phyloP scores from a whole-genome alignment of 2,329 filamentous ascomycete species.

The Cordyceps cicadae region DNA sequence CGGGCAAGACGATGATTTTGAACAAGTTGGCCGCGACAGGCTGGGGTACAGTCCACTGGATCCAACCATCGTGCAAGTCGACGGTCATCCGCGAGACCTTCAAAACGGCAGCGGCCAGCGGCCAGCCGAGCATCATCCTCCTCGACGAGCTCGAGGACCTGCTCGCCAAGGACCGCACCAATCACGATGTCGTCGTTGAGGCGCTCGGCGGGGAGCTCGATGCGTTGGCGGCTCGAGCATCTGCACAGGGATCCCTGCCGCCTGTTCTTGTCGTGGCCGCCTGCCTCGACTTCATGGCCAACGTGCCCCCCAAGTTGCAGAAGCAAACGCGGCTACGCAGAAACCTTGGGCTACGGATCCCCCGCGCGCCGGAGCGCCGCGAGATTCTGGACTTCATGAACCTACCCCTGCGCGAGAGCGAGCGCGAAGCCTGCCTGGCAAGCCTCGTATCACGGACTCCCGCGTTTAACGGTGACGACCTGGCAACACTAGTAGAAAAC shows the following conservation, averaged over 20 bases:
- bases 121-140: conserved; percentile 68
- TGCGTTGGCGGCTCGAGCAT: conserved; percentile 35
- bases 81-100: conserved; percentile 59
- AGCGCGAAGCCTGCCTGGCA: conserved; percentile 44
- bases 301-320: conserved; percentile 63
- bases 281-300: conserved; percentile 59
- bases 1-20: conserved; percentile 73
- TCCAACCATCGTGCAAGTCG: conserved; percentile 49
- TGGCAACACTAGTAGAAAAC: conserved; percentile 51
- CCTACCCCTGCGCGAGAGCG: conserved; percentile 37
- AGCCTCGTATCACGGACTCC: conserved; percentile 68
- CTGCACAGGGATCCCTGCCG: conserved; percentile 31
- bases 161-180: conserved; percentile 50
- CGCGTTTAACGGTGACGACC: conserved; percentile 75
- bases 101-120: conserved; percentile 51
- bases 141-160: conserved; percentile 72
- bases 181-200: conserved; percentile 41
- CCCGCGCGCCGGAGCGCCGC: conserved; percentile 59
- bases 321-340: conserved; percentile 55
- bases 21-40: conserved; percentile 55
- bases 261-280: conserved; percentile 67
- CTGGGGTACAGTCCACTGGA: conserved; percentile 62
- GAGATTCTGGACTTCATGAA: conserved; percentile 62
- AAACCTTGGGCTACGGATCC: conserved; percentile 68
- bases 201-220: conserved; percentile 48